Conservation (phyloP, 2,329 filamentous ascomycete genomes). For the Fusarium avenaceum region DNA sequence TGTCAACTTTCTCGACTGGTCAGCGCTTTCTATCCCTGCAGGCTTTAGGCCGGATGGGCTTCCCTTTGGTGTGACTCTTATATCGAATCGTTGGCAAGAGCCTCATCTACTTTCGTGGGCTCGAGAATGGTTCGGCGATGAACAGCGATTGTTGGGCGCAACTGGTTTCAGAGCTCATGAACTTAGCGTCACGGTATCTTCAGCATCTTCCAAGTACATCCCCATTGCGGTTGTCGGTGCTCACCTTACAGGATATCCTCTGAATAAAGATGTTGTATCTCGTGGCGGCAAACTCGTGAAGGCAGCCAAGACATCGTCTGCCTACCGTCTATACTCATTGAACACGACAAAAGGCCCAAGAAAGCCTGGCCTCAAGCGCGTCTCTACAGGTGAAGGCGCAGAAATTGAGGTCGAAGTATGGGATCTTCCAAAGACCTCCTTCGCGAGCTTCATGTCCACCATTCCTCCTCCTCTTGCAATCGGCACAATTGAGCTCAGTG, state of each 20-base stretch:
- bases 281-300: slow-evolving; percentile 48
- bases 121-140: slow-evolving; percentile 47
- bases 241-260: slow-evolving; percentile 53
- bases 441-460: slow-evolving; percentile 53
- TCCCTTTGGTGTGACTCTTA: slow-evolving; percentile 57
- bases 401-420: slow-evolving; percentile 55
- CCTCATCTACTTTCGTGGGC: slow-evolving; percentile 50
- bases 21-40: slow-evolving; percentile 66
- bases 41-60: slow-evolving; percentile 56
- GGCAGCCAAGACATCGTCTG: slow-evolving; percentile 49
- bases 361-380: slow-evolving; percentile 54
- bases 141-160: slow-evolving; percentile 47
- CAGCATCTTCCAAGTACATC: slow-evolving; percentile 3
- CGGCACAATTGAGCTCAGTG: slow-evolving; percentile 53
- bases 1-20: slow-evolving; percentile 71
- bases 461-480: slow-evolving; percentile 54
- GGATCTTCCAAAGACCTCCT: slow-evolving; percentile 48
- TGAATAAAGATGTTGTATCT: slow-evolving; percentile 53
- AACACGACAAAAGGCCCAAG: slow-evolving; percentile 31
- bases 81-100: slow-evolving; percentile 55
- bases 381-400: slow-evolving; percentile 39
- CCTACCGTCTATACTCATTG: slow-evolving; percentile 52
- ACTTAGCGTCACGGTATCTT: neutral
- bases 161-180: slow-evolving; percentile 40
- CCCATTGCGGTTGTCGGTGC: slow-evolving; percentile 54